Percentiles rank a stretch among this genome's conserved stretches.
Evolutionary conservation across 2,329 filamentous ascomycete genomes (phyloP).

Genomic region (Lachnellula cervina): DNA sequence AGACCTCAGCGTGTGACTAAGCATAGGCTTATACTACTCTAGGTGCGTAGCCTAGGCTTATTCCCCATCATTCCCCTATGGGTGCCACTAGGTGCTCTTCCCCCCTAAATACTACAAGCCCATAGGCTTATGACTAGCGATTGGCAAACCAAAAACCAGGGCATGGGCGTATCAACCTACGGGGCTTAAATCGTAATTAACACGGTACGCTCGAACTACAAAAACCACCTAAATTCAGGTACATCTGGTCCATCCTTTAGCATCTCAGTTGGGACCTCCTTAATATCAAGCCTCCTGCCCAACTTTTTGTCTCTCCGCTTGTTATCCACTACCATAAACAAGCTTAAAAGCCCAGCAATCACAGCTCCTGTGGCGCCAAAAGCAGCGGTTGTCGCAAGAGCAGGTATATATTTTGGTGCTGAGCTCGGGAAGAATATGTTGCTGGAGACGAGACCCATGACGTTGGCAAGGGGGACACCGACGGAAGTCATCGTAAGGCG

Average conservation of each 20-base stretch:
- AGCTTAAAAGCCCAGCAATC: slow-evolving; percentile 49
- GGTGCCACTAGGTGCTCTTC: too few relatives aligned
- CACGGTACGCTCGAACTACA: slow-evolving; percentile 25
- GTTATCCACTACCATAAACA: slow-evolving; percentile 57
- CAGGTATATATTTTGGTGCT: slow-evolving; percentile 61
- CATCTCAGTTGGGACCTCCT: slow-evolving; percentile 51
- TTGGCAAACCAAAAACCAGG: too few relatives aligned
- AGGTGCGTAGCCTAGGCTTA: too few relatives aligned
- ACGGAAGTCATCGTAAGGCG: slow-evolving; percentile 57
- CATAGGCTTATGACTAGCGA: too few relatives aligned
- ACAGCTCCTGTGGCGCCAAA: slow-evolving; percentile 59
- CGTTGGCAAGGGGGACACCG: slow-evolving; percentile 57
- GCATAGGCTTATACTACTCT: too few relatives aligned
- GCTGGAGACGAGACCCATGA: slow-evolving; percentile 64
- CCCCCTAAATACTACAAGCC: too few relatives aligned
- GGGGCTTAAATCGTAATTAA: not conserved
- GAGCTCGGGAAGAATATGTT: slow-evolving; percentile 65
- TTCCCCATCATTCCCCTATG: too few relatives aligned
- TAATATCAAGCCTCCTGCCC: slow-evolving; percentile 25
- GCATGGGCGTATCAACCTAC: too few relatives aligned
- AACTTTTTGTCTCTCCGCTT: slow-evolving; percentile 23
- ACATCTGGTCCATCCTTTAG: slow-evolving; percentile 50
- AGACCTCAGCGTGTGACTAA: too few relatives aligned
- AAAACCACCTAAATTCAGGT: slow-evolving; percentile 55
- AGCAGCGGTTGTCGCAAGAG: slow-evolving; percentile 58